Conservation (phyloP, 2,329 filamentous ascomycete species). For the Rhexocercosporidium sp. region DNA sequence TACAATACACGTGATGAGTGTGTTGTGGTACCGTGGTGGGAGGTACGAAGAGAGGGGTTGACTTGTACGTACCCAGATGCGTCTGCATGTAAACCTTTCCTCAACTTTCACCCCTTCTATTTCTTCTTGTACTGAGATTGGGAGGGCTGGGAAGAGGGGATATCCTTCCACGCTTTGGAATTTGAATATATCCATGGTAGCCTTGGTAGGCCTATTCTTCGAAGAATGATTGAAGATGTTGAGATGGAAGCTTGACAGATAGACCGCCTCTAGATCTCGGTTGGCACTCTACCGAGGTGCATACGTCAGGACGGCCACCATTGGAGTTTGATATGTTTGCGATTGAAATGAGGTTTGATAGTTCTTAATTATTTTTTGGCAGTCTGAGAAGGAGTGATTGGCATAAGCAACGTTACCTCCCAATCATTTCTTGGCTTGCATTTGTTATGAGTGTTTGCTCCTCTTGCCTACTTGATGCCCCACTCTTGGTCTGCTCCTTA, state of each 20-base stretch:
- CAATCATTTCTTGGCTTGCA: neutral
- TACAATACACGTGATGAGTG: slow-evolving; percentile 5
- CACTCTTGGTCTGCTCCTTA: neutral
- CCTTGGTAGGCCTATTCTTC: no score
- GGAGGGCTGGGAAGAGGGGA: neutral
- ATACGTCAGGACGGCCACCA: neutral
- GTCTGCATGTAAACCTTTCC: neutral
- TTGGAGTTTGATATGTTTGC: neutral
- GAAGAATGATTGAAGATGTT: neutral
- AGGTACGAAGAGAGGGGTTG: neutral
- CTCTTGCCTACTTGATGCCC: neutral
- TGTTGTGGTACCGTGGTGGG: no score
- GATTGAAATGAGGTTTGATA: no score
- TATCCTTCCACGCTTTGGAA: slow-evolving; percentile 7
- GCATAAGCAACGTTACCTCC: slow-evolving; percentile 1
- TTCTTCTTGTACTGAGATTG: neutral
- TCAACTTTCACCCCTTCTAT: neutral
- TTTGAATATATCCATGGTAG: slow-evolving; percentile 16
- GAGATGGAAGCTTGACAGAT: neutral
- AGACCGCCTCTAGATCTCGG: neutral
- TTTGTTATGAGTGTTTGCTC: neutral
- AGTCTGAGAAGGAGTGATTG: no score
- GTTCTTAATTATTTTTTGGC: neutral
- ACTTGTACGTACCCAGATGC: slow-evolving; percentile 19
- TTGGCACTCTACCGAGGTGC: slow-evolving; percentile 11